Percentiles rank a stretch among this genome's conserved stretches.
phyloP scores from a whole-genome alignment of 2,329 filamentous ascomycete genomes.

The Talaromyces islandicus region DNA sequence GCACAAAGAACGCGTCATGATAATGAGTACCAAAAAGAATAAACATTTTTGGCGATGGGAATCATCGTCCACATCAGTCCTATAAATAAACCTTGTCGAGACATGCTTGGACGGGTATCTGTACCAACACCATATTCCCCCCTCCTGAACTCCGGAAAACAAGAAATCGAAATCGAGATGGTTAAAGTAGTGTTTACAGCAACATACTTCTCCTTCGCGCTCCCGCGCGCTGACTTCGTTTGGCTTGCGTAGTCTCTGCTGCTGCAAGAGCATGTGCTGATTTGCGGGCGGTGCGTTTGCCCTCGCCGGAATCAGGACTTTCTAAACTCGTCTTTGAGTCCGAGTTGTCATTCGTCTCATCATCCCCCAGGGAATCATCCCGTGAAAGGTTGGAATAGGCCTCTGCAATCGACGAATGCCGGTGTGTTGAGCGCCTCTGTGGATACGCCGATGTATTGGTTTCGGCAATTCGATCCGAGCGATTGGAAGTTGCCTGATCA shows the following conservation, averaged over 20 bases:
- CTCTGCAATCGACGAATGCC: slow-evolving; percentile 11
- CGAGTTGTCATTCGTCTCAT: slow-evolving; percentile 1
- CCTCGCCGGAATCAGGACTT: neutral
- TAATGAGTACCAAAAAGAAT: neutral
- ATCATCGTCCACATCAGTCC: neutral
- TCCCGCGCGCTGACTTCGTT: slow-evolving; percentile 26
- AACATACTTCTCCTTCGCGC: slow-evolving; percentile 37
- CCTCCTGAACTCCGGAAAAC: neutral
- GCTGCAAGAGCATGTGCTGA: neutral
- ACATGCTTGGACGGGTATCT: slow-evolving; percentile 8
- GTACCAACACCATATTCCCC: neutral
- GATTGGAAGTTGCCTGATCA: neutral
- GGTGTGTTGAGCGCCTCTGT: slow-evolving; percentile 6
- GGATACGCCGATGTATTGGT: neutral
- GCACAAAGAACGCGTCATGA: neutral
- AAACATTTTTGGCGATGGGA: neutral
- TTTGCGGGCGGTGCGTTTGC: neutral
- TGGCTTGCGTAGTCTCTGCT: slow-evolving; percentile 14
- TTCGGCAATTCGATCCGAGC: neutral
- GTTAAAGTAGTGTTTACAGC: slow-evolving; percentile 17
- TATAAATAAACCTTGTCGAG: neutral
- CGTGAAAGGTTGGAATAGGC: neutral
- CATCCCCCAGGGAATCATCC: neutral
- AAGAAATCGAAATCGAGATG: neutral
- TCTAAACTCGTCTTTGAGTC: neutral